These are phyloP conservation scores for Alternaria sp. DNA, from an alignment of 2,329 filamentous ascomycete genomes.

Conservation along the genomic window DNA sequence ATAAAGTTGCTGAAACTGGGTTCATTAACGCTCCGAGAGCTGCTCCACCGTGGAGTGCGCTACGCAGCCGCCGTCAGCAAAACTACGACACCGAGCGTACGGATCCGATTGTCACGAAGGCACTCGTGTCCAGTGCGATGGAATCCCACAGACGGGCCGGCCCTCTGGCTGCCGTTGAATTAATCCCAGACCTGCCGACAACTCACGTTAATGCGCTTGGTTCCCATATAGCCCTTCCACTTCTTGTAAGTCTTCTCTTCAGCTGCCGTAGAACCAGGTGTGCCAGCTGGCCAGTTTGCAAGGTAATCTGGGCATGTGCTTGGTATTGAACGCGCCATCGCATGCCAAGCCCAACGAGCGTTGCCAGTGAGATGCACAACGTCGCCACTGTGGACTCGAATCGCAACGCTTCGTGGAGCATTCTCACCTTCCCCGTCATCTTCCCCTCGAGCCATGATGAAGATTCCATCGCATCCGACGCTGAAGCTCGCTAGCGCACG, in stretches of 20 bases:
- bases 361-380: slow-evolving; percentile 85
- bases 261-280: slow-evolving; percentile 35
- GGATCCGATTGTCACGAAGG: background rate
- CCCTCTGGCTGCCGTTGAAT: slow-evolving; percentile 7
- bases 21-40: background rate
- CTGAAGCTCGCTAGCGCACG: slow-evolving; percentile 84
- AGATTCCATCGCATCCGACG: slow-evolving; percentile 87
- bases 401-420: slow-evolving; percentile 40
- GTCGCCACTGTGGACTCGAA: slow-evolving; percentile 77
- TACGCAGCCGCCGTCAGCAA: background rate
- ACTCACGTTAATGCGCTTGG: slow-evolving; percentile 50
- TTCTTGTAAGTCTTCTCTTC: slow-evolving; percentile 46
- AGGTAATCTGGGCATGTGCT: slow-evolving; percentile 80
- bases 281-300: slow-evolving; percentile 71
- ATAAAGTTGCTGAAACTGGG: background rate
- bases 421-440: slow-evolving; percentile 40
- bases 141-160: slow-evolving; percentile 6
- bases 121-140: slow-evolving; percentile 5
- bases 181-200: slow-evolving; percentile 51
- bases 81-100: background rate
- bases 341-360: slow-evolving; percentile 92
- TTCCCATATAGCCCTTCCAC: slow-evolving; percentile 50
- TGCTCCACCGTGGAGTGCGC: background rate
- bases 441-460: slow-evolving; percentile 69
- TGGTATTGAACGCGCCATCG: slow-evolving; percentile 83